A percentile compares a stretch with the other conserved stretches of the same genome.
These are phyloP conservation scores for Bryum argenteum DNA, from an alignment of 225 moss, liverwort and hornwort genomes.

Conservation along the genomic window DNA sequence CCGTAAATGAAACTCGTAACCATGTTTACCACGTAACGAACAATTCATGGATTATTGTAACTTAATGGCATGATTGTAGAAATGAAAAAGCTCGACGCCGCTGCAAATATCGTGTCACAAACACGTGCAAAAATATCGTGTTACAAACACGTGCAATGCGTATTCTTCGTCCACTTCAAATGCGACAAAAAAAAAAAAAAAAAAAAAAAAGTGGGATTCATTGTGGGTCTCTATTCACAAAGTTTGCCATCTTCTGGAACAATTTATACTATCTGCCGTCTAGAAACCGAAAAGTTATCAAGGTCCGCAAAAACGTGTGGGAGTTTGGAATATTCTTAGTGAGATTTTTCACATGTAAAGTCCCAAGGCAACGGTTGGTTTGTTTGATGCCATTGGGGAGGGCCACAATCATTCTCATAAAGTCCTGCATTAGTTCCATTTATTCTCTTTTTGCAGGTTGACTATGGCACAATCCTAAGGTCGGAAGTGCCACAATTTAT, in stretches of 20 bases:
- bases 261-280: neutral
- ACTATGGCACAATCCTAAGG: neutral
- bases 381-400: neutral
- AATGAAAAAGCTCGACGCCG: too few relatives aligned
- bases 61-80: too few relatives aligned
- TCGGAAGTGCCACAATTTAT: neutral
- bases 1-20: too few relatives aligned
- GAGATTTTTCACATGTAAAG: neutral
- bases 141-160: too few relatives aligned
- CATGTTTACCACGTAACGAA: too few relatives aligned
- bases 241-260: neutral
- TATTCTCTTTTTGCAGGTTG: neutral
- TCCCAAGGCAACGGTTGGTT: neutral
- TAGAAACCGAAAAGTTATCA: neutral
- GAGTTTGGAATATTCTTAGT: neutral
- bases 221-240: neutral
- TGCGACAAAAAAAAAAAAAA: neutral
- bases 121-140: too few relatives aligned
- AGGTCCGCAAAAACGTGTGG: neutral
- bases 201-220: neutral
- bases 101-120: too few relatives aligned
- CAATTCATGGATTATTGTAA: too few relatives aligned
- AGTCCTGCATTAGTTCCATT: neutral
- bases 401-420: neutral
- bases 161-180: neutral